Evolutionary conservation across 441 rosid genomes (phyloP), one percentile per base, ranked within the genome.

Genomic region (Adansonia gregorii): DNA sequence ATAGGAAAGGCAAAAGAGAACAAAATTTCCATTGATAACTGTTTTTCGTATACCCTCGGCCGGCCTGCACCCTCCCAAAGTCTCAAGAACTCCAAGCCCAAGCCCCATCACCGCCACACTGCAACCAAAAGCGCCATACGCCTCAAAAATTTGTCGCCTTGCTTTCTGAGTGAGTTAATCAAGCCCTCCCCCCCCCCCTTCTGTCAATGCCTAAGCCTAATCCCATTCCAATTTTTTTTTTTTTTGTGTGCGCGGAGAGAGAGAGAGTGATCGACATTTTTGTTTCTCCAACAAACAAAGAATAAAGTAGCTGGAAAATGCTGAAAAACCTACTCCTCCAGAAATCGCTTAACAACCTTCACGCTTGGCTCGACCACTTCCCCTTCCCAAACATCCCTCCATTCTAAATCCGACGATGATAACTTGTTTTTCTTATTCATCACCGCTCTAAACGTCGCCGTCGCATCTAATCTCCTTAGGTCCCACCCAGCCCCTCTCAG

Each of bases 331-430:
- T 92, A 87, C 89, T 89, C 88, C 71, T 86, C 84, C 90, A 93
- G 79, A 86, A 94, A 94, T 19, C 81, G 83, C 64, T 84, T 91
- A 91, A 92, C 97, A 82, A 91, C 88, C 88, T 90, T 86, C 87
- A 84, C 86, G 89, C 97, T 90, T 79, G 95, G 91, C 72, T 82
- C 85, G 87, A 93, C 1, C 7, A 94, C 94, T 79, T 93, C 85
- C 67, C 77, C 78, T 77, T 88, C 87, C 98, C 98, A 94, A 48
- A 88, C 76, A 56, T 82, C 89, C 73, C 80, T 82, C 90, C 93
- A 87, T 52, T 78, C 74, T 4, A 52, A 31, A 14, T 27, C 60
- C 15, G 46, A 39, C 12, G 72, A 46, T 7, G 63, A 12, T 9
- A 48, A 31, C 74, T n/a, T 56, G 9, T 52, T 52, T 27, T 31